Base-by-base conservation (phyloP, 1,284 basidiomycete genomes). In the Vanrija humicola region DNA sequence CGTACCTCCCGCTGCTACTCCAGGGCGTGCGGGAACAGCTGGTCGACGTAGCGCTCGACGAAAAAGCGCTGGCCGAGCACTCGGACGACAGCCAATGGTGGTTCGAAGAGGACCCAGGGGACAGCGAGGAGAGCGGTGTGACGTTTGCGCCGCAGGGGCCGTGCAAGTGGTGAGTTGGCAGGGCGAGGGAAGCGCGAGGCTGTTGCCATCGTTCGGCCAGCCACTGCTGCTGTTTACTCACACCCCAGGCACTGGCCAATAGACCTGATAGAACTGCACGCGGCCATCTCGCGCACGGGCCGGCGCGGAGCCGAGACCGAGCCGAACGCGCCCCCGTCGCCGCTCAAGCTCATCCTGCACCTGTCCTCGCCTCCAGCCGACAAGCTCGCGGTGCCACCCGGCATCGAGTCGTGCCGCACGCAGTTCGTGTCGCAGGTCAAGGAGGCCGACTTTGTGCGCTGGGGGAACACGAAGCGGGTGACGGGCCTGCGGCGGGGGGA, bases 361-460 rank as follows among this genome's bases (percentile, higher is more conserved):
- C 83, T 96, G 26, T 86, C 85, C 6, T 50, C 51, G 12, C 65
- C 90, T 19, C 90, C 92, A 1, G 82, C 82, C 16, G 90, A 92
- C 64, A 90, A 87, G 70, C 82, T 94, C 16, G 81, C 91, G n/a
- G 76, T 92, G 16, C 81, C 87, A 0, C 86, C 89, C 7, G 84
- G 82, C 49, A 77, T 86, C 15, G 91, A 95, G 54, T 81, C 88
- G 15, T 92, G 90, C 79, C 90, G 91, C 68, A 86, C 88, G 57
- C 86, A 88, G 3, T 97, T 91, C 72, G 91, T 96, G 86, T 89
- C 89, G 7, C 89, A 94, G 71, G 77, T 95, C 46, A 96, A 96
- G 69, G 93, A 97, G 74, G 91, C 90, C 1, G 93, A 97, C 72
- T 95, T 94, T 70, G 85, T 95, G 51, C 81, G 93, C 50, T 96